These are phyloP conservation scores for Leishmania amazonensis DNA, from an alignment of 208 protist genomes.

Conservation along the genomic window DNA sequence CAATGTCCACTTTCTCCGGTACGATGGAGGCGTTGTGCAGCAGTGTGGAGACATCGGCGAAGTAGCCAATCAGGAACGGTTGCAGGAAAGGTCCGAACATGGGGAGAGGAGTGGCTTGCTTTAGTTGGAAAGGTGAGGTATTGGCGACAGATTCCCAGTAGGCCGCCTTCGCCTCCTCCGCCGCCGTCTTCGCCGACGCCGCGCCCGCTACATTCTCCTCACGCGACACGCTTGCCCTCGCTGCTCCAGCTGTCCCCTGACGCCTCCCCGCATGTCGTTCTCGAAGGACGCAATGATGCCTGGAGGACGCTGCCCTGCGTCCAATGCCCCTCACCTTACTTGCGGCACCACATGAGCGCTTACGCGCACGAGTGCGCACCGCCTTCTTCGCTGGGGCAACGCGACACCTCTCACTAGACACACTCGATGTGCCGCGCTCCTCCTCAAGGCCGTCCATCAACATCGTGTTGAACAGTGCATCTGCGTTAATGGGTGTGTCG, in stretches of 20 bases:
- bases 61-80: conserved; percentile 86
- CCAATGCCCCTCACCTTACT: not conserved
- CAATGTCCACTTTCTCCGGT: conserved; percentile 83
- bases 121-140: conserved; percentile 61
- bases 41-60: conserved; percentile 85
- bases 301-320: not conserved
- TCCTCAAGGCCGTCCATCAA: conserved; percentile 15
- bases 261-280: not conserved
- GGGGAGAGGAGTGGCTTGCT: conserved; percentile 74
- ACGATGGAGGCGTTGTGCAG: conserved; percentile 88
- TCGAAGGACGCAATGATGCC: too few relatives aligned
- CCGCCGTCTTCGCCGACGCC: conserved; percentile 4
- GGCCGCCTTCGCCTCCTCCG: conserved; percentile 18
- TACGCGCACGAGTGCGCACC: not conserved
- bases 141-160: conserved; percentile 44
- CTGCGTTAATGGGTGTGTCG: conserved; percentile 12
- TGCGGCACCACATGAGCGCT: not conserved
- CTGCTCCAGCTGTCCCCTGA: not conserved
- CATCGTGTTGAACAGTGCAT: conserved; percentile 23
- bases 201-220: not conserved
- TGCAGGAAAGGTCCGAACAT: conserved; percentile 66
- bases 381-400: not conserved
- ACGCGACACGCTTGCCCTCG: not conserved
- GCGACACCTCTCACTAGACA: not conserved
- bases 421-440: not conserved